A percentile compares a stretch with the other conserved stretches of the same genome.
Evolutionary conservation across 2,329 filamentous ascomycete genomes (phyloP).

Genomic region (Penicillium nordicum): DNA sequence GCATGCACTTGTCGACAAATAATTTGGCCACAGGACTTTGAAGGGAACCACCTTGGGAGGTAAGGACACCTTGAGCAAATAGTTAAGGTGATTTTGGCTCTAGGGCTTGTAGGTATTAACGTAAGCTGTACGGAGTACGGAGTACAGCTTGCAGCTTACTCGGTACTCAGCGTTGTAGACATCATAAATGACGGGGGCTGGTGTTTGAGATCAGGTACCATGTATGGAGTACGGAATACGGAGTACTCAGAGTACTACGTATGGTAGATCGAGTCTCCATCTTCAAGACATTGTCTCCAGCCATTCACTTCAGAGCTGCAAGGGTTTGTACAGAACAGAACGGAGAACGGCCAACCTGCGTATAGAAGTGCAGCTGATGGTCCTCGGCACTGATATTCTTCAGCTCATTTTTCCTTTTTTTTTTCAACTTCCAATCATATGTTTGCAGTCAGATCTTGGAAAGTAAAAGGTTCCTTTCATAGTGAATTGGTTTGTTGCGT

Average conservation of each 20-base stretch:
- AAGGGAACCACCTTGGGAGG: not conserved
- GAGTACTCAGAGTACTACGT: not conserved
- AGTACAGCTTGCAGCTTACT: not conserved
- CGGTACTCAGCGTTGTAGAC: not conserved
- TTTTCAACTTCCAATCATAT: not conserved
- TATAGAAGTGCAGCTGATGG: constrained; percentile 1
- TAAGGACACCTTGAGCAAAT: not conserved
- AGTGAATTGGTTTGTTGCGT: constrained; percentile 1
- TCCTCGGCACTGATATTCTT: constrained; percentile 1
- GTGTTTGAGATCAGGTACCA: constrained; percentile 3
- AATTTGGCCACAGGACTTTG: not conserved
- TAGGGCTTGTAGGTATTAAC: not conserved
- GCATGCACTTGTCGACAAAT: constrained; percentile 11
- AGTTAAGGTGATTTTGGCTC: not conserved
- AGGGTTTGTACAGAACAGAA: constrained; percentile 8
- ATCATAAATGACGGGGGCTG: not conserved
- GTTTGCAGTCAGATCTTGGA: not conserved
- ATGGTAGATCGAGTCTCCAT: constrained; percentile 7
- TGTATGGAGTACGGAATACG: not conserved
- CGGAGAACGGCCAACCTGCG: not conserved
- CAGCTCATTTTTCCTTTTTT: not conserved
- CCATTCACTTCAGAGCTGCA: constrained; percentile 9
- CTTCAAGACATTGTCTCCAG: constrained; percentile 2
- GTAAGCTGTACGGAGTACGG: not conserved
- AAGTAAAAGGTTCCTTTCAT: not conserved